Evolutionary conservation across 495 filamentous ascomycete species (phyloP), one percentile per base, ranked within the genome.

Genomic region (Penicillium soppii): DNA sequence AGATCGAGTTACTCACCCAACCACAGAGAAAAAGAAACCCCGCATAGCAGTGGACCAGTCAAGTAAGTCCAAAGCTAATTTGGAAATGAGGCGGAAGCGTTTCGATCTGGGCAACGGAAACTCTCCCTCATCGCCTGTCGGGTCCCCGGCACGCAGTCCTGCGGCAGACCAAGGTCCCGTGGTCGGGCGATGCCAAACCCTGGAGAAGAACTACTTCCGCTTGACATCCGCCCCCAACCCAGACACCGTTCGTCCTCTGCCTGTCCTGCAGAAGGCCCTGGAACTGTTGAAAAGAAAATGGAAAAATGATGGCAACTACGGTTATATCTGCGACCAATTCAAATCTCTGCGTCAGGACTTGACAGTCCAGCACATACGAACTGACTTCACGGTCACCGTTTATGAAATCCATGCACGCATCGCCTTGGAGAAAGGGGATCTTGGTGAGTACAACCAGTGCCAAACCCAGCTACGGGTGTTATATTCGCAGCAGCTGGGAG

Each of bases 391-490:
- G 5, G 91, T 97, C 45, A 84, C 78, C 52, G 94, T 96, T 40
- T 99, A 99, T 70, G 94, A 99, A 77, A 91, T 92, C 52, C 95
- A 99, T 74, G 95, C 92, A 44, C 86, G 94, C 35, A 97, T 99
- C 74, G 94, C 94, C 53, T 76, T 99, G 66, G 94, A 99, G 78
- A 97, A 95, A 82, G 91, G 88, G 68, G 94, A 99, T 79, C 81
- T 97, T 76, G 92, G 94, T 99, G 94, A 99, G 94, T 99, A 97
- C 91, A 99, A 99, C 79, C 94, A 99, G 82, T 99, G 94, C 70
- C 95, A 97, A 77, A 96, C 94, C 53, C 94, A 97, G 75, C 82
- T 99, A 63, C 87, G 89, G 63, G 89, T 86, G 49, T 77, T 99
- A 58, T 97, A 99, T 69, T 79, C 80, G 67, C 82, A 88, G 71